Evolutionary conservation across 2,329 filamentous ascomycete species (phyloP).

Genomic region (Pyricularia sp.): DNA sequence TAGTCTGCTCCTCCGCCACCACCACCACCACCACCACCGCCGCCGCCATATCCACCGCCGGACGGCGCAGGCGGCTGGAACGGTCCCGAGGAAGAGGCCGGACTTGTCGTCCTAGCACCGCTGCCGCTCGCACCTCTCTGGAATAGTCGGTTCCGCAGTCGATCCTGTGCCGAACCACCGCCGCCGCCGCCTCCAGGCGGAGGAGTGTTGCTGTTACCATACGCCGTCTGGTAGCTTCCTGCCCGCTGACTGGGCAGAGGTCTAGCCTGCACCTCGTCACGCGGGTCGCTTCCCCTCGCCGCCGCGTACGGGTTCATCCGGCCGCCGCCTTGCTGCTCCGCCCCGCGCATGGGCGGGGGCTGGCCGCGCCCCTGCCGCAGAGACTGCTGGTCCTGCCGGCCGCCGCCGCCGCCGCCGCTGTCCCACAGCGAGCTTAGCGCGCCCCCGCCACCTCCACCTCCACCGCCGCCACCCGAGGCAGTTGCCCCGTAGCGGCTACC

Average conservation of each 20-base stretch:
- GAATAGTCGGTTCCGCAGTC: conserved; percentile 73
- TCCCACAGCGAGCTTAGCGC: conserved; percentile 52
- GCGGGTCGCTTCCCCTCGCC: conserved; percentile 13
- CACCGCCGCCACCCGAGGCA: conserved; percentile 10
- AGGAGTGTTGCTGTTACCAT: conserved; percentile 21
- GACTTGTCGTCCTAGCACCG: conserved; percentile 46
- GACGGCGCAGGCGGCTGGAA: conserved; percentile 32
- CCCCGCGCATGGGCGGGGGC: conserved; percentile 18
- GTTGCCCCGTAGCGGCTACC: conserved; percentile 40
- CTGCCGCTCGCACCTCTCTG: conserved; percentile 51
- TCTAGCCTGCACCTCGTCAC: conserved; percentile 35
- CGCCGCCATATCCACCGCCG: conserved; percentile 12
- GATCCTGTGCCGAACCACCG: conserved; percentile 63
- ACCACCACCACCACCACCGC: conserved; percentile 21
- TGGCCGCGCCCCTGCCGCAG: conserved; percentile 33
- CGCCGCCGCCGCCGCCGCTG: conserved; percentile 24
- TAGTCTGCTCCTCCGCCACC: conserved; percentile 26
- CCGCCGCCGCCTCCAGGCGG: conserved; percentile 13
- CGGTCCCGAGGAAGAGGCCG: conserved; percentile 31
- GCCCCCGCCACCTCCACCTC: conserved; percentile 16
- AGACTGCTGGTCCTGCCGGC: conserved; percentile 30
- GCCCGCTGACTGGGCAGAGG: conserved; percentile 64
- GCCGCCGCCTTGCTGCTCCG: conserved; percentile 14
- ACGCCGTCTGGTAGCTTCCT: conserved; percentile 61
- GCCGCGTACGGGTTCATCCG: conserved; percentile 23